A percentile compares a stretch with the other conserved stretches of the same genome.
Evolutionary conservation across 352 stramenopile genomes (phyloP).

Genomic region (Peronosclerospora sorghi): DNA sequence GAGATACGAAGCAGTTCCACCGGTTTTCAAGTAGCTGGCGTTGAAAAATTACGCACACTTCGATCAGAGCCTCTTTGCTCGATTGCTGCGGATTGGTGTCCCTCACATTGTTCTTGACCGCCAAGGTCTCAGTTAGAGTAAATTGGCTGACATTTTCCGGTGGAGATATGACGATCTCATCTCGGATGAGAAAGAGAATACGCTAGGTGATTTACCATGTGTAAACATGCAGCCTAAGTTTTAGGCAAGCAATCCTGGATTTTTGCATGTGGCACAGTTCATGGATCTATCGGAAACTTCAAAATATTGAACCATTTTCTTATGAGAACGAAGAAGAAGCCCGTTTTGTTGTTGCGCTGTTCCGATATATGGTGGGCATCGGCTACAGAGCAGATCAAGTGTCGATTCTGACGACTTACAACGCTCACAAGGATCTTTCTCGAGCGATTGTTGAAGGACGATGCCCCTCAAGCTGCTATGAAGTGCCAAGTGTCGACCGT

Average conservation of each 20-base stretch:
- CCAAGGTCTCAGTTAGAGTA: slow-evolving; percentile 80
- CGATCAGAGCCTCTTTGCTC: slow-evolving; percentile 92
- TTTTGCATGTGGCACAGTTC: slow-evolving; percentile 85
- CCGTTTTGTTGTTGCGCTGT: slow-evolving; percentile 88
- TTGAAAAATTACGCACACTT: slow-evolving; percentile 86
- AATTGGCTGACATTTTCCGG: slow-evolving; percentile 83
- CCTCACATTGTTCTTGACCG: slow-evolving; percentile 85
- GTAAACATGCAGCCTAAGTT: slow-evolving; percentile 16
- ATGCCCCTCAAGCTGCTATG: slow-evolving; percentile 8
- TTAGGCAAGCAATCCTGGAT: slow-evolving; percentile 78
- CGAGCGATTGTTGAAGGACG: slow-evolving; percentile 60
- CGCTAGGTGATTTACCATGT: slow-evolving; percentile 18
- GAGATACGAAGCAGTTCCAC: slow-evolving; percentile 89
- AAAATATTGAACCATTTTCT: slow-evolving; percentile 68
- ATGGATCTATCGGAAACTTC: slow-evolving; percentile 60
- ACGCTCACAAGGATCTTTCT: slow-evolving; percentile 92
- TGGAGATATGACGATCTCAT: slow-evolving; percentile 52
- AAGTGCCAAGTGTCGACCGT: slow-evolving; percentile 79
- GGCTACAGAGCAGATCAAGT: slow-evolving; percentile 88
- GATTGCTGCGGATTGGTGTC: slow-evolving; percentile 89
- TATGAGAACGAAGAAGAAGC: slow-evolving; percentile 94
- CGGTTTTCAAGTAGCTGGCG: slow-evolving; percentile 81
- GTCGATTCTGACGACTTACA: slow-evolving; percentile 92
- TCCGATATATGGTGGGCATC: slow-evolving; percentile 88
- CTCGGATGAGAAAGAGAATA: slow-evolving; percentile 3